Percentiles rank a stretch among this genome's conserved stretches.
These are phyloP conservation scores for Exserohilum turcica DNA, from an alignment of 2,329 filamentous ascomycete species.

Conservation along the genomic window DNA sequence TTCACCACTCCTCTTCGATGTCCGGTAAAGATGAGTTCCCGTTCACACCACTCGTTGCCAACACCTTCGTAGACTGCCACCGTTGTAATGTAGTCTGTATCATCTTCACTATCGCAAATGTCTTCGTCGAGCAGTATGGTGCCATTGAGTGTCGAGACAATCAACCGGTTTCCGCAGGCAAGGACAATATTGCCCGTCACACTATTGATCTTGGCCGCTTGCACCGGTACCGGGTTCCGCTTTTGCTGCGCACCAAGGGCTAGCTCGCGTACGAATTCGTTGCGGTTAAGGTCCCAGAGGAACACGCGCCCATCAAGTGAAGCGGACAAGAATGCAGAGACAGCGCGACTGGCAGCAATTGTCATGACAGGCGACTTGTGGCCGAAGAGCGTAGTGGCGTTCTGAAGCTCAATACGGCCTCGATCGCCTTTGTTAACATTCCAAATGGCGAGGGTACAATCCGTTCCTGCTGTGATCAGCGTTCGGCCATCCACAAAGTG, in stretches of 20 bases:
- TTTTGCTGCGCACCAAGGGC: slow-evolving; percentile 48
- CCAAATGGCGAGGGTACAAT: slow-evolving; percentile 89
- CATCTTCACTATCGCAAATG: slow-evolving; percentile 69
- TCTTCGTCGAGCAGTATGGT: slow-evolving; percentile 80
- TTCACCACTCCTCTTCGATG: slow-evolving; percentile 85
- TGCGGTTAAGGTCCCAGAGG: slow-evolving; percentile 91
- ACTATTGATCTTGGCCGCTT: slow-evolving; percentile 87
- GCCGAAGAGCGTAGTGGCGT: slow-evolving; percentile 82
- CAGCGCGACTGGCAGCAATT: slow-evolving; percentile 83
- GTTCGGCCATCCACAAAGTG: slow-evolving; percentile 88
- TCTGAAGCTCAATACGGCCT: slow-evolving; percentile 72
- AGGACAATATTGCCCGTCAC: slow-evolving; percentile 88
- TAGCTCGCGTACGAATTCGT: slow-evolving; percentile 81
- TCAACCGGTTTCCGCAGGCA: slow-evolving; percentile 74
- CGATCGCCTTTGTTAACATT: slow-evolving; percentile 69
- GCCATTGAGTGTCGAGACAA: slow-evolving; percentile 88
- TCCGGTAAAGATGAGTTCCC: slow-evolving; percentile 84
- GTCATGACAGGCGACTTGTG: slow-evolving; percentile 83
- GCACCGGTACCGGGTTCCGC: slow-evolving; percentile 44
- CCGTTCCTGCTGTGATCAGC: slow-evolving; percentile 87
- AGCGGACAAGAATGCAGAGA: slow-evolving; percentile 84
- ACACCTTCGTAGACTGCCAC: slow-evolving; percentile 93
- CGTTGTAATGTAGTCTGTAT: slow-evolving; percentile 71
- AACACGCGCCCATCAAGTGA: slow-evolving; percentile 82
- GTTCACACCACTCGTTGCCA: slow-evolving; percentile 89